Conservation (phyloP, 768 basidiomycete species). For the Lactarius akahatsu region DNA sequence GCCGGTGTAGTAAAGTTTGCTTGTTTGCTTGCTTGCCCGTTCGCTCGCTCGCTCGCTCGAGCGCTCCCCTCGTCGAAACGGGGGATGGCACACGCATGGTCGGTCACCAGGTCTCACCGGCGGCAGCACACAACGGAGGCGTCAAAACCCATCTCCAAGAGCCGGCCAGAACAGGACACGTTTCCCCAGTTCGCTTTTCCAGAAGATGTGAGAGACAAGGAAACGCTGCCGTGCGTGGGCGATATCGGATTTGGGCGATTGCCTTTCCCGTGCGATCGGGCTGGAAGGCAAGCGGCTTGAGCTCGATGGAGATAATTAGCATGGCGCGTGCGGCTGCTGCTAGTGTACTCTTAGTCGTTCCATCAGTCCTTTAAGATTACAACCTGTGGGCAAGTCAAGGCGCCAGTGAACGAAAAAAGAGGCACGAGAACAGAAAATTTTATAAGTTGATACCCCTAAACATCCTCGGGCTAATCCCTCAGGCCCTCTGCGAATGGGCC, state of each 20-base stretch:
- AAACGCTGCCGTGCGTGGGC: background rate
- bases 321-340: background rate
- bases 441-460: background rate
- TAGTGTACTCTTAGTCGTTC: background rate
- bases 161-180: background rate
- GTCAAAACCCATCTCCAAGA: background rate
- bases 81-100: background rate
- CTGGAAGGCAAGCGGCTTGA: background rate
- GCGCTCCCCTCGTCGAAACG: too few species aligned
- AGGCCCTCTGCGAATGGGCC: background rate
- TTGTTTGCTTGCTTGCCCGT: background rate
- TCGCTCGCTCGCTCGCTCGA: background rate
- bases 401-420: background rate
- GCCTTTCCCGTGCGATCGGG: conserved; percentile 8
- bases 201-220: background rate
- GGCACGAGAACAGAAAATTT: background rate
- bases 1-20: background rate
- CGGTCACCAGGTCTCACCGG: background rate
- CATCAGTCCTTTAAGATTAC: background rate
- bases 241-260: conserved; percentile 1
- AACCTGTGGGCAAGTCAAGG: background rate
- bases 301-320: conserved; percentile 11
- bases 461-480: background rate
- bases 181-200: background rate
- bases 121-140: background rate